phyloP scores from a whole-genome alignment of 1,139 yeast genomes.

The Candida gigantensis region DNA sequence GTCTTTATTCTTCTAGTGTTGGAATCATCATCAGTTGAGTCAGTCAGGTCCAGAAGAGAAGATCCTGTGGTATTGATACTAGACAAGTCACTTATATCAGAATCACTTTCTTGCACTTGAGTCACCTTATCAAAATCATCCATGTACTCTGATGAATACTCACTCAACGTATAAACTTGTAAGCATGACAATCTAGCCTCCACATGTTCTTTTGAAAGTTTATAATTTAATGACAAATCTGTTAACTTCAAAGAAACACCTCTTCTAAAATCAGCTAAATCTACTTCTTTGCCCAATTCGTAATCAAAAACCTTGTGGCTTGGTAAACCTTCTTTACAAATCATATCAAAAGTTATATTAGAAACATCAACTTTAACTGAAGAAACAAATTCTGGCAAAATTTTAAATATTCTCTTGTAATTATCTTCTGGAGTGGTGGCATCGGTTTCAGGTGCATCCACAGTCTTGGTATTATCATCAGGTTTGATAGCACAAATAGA shows the following conservation, averaged over 20 bases:
- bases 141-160: slow-evolving; percentile 36
- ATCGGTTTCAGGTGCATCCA: slow-evolving; percentile 3
- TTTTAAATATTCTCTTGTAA: slow-evolving; percentile 28
- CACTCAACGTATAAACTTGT: slow-evolving; percentile 43
- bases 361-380: slow-evolving; percentile 28
- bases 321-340: slow-evolving; percentile 48
- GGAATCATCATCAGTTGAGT: slow-evolving; percentile 17
- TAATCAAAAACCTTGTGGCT: slow-evolving; percentile 30
- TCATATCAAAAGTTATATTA: slow-evolving; percentile 34
- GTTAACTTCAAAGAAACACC: slow-evolving; percentile 37
- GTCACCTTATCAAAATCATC: slow-evolving; percentile 38
- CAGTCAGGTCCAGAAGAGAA: slow-evolving; percentile 11
- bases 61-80: slow-evolving; percentile 32
- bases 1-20: slow-evolving; percentile 30
- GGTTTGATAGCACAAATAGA: too few species aligned
- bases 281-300: slow-evolving; percentile 25
- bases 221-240: slow-evolving; percentile 25
- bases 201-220: slow-evolving; percentile 24
- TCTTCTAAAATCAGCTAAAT: slow-evolving; percentile 41
- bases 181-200: slow-evolving; percentile 22
- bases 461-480: too few species aligned
- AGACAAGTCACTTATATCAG: slow-evolving; percentile 38
- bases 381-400: slow-evolving; percentile 32
- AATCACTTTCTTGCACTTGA: slow-evolving; percentile 20
- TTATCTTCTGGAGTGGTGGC: not conserved